These are phyloP conservation scores for Sorghum bicolor DNA, from an alignment of 176 grass and related monocot genomes.

Conservation along the genomic window DNA sequence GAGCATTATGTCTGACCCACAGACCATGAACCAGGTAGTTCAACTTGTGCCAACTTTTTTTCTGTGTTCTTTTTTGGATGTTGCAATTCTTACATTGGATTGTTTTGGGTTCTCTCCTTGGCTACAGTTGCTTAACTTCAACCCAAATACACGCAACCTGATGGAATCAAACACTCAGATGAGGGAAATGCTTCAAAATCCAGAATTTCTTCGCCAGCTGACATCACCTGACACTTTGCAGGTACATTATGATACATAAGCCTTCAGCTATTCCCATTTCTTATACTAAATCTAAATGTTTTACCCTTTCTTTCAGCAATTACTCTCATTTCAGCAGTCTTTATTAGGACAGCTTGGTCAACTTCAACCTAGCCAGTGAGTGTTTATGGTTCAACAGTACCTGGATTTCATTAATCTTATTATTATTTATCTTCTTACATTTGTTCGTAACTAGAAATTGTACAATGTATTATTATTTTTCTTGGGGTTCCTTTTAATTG, in stretches of 20 bases:
- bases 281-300: background rate
- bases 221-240: constrained; percentile 88
- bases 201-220: constrained; percentile 92
- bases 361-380: constrained; percentile 71
- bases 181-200: constrained; percentile 93
- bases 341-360: constrained; percentile 65
- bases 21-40: constrained; percentile 80
- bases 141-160: constrained; percentile 67
- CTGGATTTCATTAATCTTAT: background rate
- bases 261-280: background rate
- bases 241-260: constrained; percentile 36
- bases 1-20: constrained; percentile 87
- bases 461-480: constrained; percentile 3
- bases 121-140: constrained; percentile 78
- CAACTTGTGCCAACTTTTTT: constrained; percentile 1
- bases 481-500: constrained; percentile 18
- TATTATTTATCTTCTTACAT: background rate
- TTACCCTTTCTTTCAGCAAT: constrained; percentile 50
- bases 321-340: constrained; percentile 80
- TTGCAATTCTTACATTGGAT: background rate
- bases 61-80: constrained; percentile 20
- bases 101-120: constrained; percentile 29
- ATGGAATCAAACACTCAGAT: constrained; percentile 85
- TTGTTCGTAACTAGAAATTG: constrained; percentile 16
- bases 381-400: constrained; percentile 30